Percentiles rank a stretch among this genome's conserved stretches.
These are phyloP conservation scores for Tremella fuciformis DNA, from an alignment of 768 basidiomycete genomes.

Conservation along the genomic window DNA sequence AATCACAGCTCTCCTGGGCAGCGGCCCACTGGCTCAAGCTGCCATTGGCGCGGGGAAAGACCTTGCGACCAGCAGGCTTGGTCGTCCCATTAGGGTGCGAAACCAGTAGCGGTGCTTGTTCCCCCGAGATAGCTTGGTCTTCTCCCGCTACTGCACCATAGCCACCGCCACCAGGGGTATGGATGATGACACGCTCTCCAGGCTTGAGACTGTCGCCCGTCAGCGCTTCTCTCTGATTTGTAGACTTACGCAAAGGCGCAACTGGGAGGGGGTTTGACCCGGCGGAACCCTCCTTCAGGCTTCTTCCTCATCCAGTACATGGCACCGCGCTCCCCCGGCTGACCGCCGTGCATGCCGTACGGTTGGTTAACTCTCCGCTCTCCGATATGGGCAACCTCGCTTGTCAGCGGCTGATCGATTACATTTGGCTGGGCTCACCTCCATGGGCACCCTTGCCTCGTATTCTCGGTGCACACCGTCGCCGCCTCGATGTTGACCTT, in stretches of 20 bases:
- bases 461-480: slow-evolving; percentile 10
- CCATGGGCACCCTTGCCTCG: neutral
- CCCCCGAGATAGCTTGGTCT: neutral
- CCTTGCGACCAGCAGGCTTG: too few relatives aligned
- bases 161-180: slow-evolving; percentile 14
- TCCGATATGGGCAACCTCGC: neutral
- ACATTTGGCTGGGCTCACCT: too few relatives aligned
- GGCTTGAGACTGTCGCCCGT: neutral
- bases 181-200: slow-evolving; percentile 16
- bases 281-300: neutral
- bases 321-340: slow-evolving; percentile 8
- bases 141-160: slow-evolving; percentile 5
- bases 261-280: slow-evolving; percentile 6
- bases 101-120: too few relatives aligned
- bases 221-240: neutral
- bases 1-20: slow-evolving; percentile 8
- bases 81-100: too few relatives aligned
- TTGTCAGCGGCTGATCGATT: neutral
- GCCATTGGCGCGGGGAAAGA: neutral
- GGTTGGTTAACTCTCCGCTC: neutral
- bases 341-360: slow-evolving; percentile 11
- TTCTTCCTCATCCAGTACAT: slow-evolving; percentile 11
- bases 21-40: neutral
- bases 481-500: slow-evolving; percentile 3
- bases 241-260: neutral